These are phyloP conservation scores for Tanacetum coccineum DNA, from an alignment of 129 eudicot genomes.

Conservation along the genomic window DNA sequence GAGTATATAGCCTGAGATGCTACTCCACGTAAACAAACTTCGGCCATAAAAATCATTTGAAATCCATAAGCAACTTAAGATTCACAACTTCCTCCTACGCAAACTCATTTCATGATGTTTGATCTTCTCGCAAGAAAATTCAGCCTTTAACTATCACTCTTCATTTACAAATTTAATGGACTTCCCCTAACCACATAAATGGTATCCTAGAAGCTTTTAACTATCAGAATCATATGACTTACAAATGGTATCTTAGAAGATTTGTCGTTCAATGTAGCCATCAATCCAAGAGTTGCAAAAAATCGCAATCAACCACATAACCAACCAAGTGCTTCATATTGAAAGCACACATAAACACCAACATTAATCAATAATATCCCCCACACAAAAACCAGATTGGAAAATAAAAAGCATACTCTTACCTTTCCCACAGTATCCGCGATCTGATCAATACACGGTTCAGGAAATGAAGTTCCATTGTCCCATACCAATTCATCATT, in stretches of 20 bases:
- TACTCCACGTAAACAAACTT: too few relatives aligned
- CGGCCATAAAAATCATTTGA: too few relatives aligned
- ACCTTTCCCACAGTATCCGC: conserved; percentile 96
- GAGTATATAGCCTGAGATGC: too few relatives aligned
- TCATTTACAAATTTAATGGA: neutral
- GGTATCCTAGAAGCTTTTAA: too few relatives aligned
- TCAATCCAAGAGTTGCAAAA: conserved; percentile 68
- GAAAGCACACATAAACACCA: conserved; percentile 17
- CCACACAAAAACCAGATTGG: neutral
- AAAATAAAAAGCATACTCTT: neutral
- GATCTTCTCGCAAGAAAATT: too few relatives aligned
- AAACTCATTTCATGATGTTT: too few relatives aligned
- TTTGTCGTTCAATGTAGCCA: conserved; percentile 83
- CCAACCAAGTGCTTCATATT: conserved; percentile 98
- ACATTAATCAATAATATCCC: neutral
- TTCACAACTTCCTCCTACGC: too few relatives aligned
- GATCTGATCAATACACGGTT: conserved; percentile 92
- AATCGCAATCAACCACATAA: conserved; percentile 83
- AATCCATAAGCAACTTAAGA: too few relatives aligned
- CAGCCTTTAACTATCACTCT: too few relatives aligned
- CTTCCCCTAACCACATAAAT: neutral
- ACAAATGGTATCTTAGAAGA: conserved; percentile 85
- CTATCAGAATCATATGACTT: conserved; percentile 30
- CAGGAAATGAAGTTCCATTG: conserved; percentile 87
- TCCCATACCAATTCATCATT: conserved; percentile 96